Evolutionary conservation across 1,139 yeast species (phyloP).

Genomic region (Blastobotrys illinoisensis): DNA sequence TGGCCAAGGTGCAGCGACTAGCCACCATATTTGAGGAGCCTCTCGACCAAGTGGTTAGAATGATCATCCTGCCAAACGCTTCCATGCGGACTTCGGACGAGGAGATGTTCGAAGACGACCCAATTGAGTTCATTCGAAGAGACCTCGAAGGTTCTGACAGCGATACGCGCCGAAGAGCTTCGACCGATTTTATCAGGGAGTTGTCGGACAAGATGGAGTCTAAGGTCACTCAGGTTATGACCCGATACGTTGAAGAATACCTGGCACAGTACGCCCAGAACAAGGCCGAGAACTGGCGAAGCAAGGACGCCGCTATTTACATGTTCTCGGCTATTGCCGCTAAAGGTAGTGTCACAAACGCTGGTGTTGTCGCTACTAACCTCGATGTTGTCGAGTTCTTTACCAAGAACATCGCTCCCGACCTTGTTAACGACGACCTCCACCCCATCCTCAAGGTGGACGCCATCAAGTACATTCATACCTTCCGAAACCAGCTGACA

Average conservation of each 20-base stretch:
- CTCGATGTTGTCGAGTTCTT: slow-evolving; percentile 87
- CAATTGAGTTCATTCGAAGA: slow-evolving; percentile 83
- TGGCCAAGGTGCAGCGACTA: slow-evolving; percentile 64
- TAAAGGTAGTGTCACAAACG: slow-evolving; percentile 75
- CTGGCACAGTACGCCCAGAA: slow-evolving; percentile 45
- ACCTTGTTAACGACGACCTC: slow-evolving; percentile 49
- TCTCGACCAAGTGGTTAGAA: slow-evolving; percentile 70
- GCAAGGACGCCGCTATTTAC: slow-evolving; percentile 82
- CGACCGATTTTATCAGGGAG: slow-evolving; percentile 86
- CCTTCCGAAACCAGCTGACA: slow-evolving; percentile 87
- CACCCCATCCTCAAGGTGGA: slow-evolving; percentile 68
- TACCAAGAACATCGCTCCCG: slow-evolving; percentile 72
- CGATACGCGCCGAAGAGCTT: slow-evolving; percentile 85
- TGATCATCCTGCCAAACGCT: slow-evolving; percentile 83
- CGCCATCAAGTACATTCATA: slow-evolving; percentile 85
- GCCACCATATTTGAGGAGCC: slow-evolving; percentile 62
- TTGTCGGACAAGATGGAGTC: slow-evolving; percentile 75
- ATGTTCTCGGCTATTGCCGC: slow-evolving; percentile 86
- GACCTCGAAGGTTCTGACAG: slow-evolving; percentile 94
- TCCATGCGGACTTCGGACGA: slow-evolving; percentile 75
- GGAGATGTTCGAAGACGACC: slow-evolving; percentile 94
- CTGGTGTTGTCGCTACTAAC: slow-evolving; percentile 88
- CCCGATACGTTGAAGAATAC: slow-evolving; percentile 69
- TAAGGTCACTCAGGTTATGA: slow-evolving; percentile 66
- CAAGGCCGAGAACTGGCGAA: slow-evolving; percentile 58